Conservation (phyloP, 2,329 filamentous ascomycete species). For the Sporothrix pseudoabietina region DNA sequence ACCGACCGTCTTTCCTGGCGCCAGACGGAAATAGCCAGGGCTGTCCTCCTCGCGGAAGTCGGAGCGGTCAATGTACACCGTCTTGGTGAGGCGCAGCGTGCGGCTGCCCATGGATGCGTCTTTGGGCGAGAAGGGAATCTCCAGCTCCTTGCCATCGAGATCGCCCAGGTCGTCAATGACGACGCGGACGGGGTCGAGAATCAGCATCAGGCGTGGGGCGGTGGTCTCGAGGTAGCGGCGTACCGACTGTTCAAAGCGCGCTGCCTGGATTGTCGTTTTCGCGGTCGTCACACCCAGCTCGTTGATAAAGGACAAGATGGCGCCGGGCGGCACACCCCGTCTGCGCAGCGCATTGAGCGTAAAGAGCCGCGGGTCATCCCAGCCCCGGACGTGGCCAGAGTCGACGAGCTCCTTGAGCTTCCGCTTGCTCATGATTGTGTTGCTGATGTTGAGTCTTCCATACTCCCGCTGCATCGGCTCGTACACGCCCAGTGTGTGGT, state of each 20-base stretch:
- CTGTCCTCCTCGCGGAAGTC: conserved; percentile 76
- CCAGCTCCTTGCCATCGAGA: conserved; percentile 61
- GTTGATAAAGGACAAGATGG: conserved; percentile 85
- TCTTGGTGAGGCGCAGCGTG: conserved; percentile 66
- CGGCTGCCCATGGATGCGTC: conserved; percentile 64
- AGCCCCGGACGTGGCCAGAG: conserved; percentile 76
- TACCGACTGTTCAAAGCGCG: conserved; percentile 79
- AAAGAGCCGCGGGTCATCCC: conserved; percentile 90
- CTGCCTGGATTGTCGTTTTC: conserved; percentile 75
- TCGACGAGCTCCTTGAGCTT: conserved; percentile 79
- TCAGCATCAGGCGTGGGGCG: conserved; percentile 84
- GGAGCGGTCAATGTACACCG: conserved; percentile 76
- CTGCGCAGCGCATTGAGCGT: conserved; percentile 83
- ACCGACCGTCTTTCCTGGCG: conserved; percentile 70
- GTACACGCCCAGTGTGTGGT: conserved; percentile 78
- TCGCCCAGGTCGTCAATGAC: conserved; percentile 69
- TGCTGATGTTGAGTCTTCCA: conserved; percentile 69
- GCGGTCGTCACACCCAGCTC: conserved; percentile 89
- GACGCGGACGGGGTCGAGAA: conserved; percentile 82
- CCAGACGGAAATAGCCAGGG: conserved; percentile 75
- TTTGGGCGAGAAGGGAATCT: conserved; percentile 80
- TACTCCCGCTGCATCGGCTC: conserved; percentile 93
- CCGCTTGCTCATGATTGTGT: conserved; percentile 85
- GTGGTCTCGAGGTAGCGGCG: conserved; percentile 84
- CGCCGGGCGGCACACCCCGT: conserved; percentile 83